Evolutionary conservation across 768 basidiomycete genomes (phyloP).

Genomic region (Phlebiopsis gigantea): DNA sequence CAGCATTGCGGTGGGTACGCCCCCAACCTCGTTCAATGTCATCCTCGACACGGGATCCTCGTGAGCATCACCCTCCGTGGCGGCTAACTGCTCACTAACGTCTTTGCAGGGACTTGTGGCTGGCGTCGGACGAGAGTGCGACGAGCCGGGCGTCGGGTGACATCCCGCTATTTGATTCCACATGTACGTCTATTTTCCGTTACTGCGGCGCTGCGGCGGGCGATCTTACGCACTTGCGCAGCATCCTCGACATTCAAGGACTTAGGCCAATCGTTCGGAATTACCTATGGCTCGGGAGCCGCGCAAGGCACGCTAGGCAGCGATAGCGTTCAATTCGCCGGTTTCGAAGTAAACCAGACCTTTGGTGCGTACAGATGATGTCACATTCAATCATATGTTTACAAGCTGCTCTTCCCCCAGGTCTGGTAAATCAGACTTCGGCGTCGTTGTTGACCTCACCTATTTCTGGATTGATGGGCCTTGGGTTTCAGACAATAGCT

Average conservation of each 20-base stretch:
- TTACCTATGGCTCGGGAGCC: constrained; percentile 79
- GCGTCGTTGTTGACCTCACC: constrained; percentile 56
- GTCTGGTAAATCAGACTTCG: constrained; percentile 48
- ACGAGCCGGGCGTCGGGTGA: not conserved
- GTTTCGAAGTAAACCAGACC: constrained; percentile 75
- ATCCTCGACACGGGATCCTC: constrained; percentile 90
- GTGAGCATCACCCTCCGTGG: constrained; percentile 32
- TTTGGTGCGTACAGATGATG: constrained; percentile 61
- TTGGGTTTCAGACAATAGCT: constrained; percentile 75
- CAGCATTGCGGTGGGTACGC: constrained; percentile 77
- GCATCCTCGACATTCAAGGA: constrained; percentile 62
- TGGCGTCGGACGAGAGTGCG: constrained; percentile 5
- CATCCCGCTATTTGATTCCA: constrained; percentile 10
- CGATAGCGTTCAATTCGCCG: constrained; percentile 85
- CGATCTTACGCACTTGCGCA: constrained; percentile 11
- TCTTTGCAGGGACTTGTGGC: constrained; percentile 12
- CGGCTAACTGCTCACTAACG: not conserved
- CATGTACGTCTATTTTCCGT: constrained; percentile 5
- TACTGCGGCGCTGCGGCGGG: not conserved
- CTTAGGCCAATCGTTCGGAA: constrained; percentile 50
- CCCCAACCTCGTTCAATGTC: constrained; percentile 72
- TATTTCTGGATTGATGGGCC: constrained; percentile 87
- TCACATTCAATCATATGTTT: too few relatives aligned
- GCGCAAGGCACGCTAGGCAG: constrained; percentile 65
- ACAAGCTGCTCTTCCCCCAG: too few relatives aligned